These are phyloP conservation scores for Seminavis robusta DNA, from an alignment of 108 stramenopile species.

Conservation along the genomic window DNA sequence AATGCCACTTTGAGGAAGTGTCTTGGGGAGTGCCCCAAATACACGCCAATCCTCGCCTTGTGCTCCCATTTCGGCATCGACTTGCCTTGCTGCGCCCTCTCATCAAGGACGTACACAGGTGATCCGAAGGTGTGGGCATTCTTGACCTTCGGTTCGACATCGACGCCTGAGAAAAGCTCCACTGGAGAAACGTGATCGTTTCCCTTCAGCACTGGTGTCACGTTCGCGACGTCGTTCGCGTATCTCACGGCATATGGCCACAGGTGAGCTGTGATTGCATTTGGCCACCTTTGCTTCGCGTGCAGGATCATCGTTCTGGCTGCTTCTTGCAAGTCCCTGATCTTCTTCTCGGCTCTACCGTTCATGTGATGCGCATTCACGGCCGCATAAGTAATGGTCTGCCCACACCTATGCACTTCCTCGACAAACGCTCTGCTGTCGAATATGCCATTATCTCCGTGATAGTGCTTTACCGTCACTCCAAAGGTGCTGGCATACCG, in stretches of 20 bases:
- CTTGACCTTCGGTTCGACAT: background rate
- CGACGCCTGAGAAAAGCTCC: slow-evolving; percentile 8
- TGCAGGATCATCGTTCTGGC: slow-evolving; percentile 54
- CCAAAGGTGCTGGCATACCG: slow-evolving; percentile 2
- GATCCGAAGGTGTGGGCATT: slow-evolving; percentile 29
- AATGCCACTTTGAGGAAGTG: slow-evolving; percentile 9
- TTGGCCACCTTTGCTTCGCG: slow-evolving; percentile 33
- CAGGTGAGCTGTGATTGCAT: slow-evolving; percentile 24
- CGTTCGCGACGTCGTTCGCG: slow-evolving; percentile 23
- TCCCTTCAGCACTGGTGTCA: slow-evolving; percentile 3
- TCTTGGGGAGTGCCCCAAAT: slow-evolving; percentile 24
- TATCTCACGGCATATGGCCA: slow-evolving; percentile 51
- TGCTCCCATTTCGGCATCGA: slow-evolving; percentile 33
- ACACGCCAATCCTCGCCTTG: slow-evolving; percentile 20
- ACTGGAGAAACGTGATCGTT: slow-evolving; percentile 2
- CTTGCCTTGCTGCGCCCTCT: slow-evolving; percentile 16
- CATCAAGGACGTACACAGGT: slow-evolving; percentile 7
- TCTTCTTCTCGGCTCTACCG: slow-evolving; percentile 39
- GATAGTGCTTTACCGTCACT: slow-evolving; percentile 27
- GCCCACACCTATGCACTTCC: slow-evolving; percentile 5
- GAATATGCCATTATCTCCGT: slow-evolving; percentile 60
- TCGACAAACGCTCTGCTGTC: slow-evolving; percentile 19
- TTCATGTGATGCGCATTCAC: slow-evolving; percentile 53
- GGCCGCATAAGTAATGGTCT: slow-evolving; percentile 37
- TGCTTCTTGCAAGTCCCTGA: slow-evolving; percentile 30